These are phyloP conservation scores for Claviceps maximensis DNA, from an alignment of 2,329 filamentous ascomycete genomes.

Conservation along the genomic window DNA sequence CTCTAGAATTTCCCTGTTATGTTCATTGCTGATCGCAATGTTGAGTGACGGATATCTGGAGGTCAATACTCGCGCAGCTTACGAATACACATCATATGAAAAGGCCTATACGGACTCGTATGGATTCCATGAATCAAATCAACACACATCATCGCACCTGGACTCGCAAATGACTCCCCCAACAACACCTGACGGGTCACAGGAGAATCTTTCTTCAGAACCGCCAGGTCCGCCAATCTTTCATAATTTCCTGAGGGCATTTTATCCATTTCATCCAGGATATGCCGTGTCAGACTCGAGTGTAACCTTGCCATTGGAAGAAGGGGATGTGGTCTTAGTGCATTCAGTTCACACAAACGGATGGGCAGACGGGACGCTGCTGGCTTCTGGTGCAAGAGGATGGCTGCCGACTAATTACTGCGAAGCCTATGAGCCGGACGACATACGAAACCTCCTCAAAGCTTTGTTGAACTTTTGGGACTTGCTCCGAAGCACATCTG, in stretches of 20 bases:
- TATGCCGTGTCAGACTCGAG: conserved; percentile 68
- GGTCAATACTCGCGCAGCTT: conserved; percentile 49
- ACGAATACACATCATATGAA: conserved; percentile 39
- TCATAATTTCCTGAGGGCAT: conserved; percentile 88
- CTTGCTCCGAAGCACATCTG: conserved; percentile 62
- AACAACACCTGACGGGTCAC: conserved; percentile 56
- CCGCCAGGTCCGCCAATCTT: conserved; percentile 51
- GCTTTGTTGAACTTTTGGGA: conserved; percentile 90
- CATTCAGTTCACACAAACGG: conserved; percentile 97
- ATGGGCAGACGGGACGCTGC: conserved; percentile 90
- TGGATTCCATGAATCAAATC: conserved; percentile 17
- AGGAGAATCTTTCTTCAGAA: conserved; percentile 39
- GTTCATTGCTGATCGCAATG: conserved; percentile 21
- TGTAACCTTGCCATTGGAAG: conserved; percentile 75
- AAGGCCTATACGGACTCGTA: conserved; percentile 14
- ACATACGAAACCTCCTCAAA: conserved; percentile 73
- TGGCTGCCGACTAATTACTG: conserved; percentile 99
- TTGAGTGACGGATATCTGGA: conserved; percentile 32
- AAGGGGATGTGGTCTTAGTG: conserved; percentile 84
- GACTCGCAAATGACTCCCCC: conserved; percentile 63
- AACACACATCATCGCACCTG: conserved; percentile 28
- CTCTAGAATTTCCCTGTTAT: conserved; percentile 13
- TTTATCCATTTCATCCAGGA: conserved; percentile 80
- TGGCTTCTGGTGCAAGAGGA: conserved; percentile 74
- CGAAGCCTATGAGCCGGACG: conserved; percentile 80